Percentiles rank a stretch among this genome's conserved stretches.
phyloP scores from a whole-genome alignment of 2,329 filamentous ascomycete species.

The Fusarium brachygibbosum region DNA sequence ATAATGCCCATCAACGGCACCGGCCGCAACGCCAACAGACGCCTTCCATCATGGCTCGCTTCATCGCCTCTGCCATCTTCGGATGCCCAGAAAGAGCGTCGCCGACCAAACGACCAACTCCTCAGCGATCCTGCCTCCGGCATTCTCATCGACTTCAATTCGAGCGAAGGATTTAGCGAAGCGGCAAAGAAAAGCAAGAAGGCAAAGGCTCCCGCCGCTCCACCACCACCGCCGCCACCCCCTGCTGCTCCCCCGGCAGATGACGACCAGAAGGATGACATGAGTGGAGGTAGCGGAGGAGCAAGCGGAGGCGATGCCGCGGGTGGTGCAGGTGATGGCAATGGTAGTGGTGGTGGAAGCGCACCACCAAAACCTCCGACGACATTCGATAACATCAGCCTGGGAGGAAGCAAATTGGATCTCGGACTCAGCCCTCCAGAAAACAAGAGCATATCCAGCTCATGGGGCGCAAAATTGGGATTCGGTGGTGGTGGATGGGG shows the following conservation, averaged over 20 bases:
- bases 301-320: constrained; percentile 56
- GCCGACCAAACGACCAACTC: constrained; percentile 53
- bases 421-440: constrained; percentile 66
- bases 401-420: constrained; percentile 72
- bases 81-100: constrained; percentile 41
- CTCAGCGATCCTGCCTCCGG: constrained; percentile 62
- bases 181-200: constrained; percentile 67
- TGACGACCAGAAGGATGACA: constrained; percentile 44
- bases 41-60: constrained; percentile 38
- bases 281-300: constrained; percentile 49
- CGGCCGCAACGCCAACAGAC: constrained; percentile 51
- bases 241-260: constrained; percentile 43
- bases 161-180: constrained; percentile 67
- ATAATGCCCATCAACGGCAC: constrained; percentile 52
- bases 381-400: constrained; percentile 70
- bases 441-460: constrained; percentile 63
- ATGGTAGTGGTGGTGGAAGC: constrained; percentile 59
- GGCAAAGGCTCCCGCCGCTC: constrained; percentile 53
- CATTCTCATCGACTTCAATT: constrained; percentile 69
- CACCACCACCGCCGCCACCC: constrained; percentile 47
- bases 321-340: constrained; percentile 44
- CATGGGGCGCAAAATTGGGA: constrained; percentile 72
- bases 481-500: constrained; percentile 57
- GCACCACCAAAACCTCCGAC: constrained; percentile 49
- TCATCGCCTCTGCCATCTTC: constrained; percentile 42